A percentile compares a stretch with the other conserved stretches of the same genome.
These are phyloP conservation scores for Capronia epimyces DNA, from an alignment of 2,329 filamentous ascomycete species.

Conservation along the genomic window DNA sequence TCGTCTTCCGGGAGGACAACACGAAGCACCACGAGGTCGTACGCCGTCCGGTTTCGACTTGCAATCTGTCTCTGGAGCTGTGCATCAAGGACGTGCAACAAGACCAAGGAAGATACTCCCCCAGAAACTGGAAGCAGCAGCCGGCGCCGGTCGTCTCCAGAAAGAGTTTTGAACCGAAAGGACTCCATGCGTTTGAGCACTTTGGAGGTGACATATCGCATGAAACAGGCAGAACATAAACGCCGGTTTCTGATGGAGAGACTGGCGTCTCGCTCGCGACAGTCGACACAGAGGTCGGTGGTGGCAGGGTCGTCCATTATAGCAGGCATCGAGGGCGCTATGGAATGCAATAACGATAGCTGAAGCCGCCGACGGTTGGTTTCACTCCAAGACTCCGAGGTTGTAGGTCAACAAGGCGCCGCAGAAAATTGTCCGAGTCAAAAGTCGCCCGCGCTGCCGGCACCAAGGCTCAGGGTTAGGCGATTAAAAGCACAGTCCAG, in stretches of 20 bases:
- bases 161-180: conserved; percentile 48
- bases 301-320: background rate
- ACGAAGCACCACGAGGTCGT: conserved; percentile 49
- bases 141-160: conserved; percentile 42
- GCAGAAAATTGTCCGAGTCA: too few relatives aligned
- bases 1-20: conserved; percentile 40
- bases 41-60: conserved; percentile 57
- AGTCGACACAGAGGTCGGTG: conserved; percentile 50
- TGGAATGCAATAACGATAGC: background rate
- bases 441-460: too few relatives aligned
- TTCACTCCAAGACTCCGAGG: too few relatives aligned
- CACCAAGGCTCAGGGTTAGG: too few relatives aligned
- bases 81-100: conserved; percentile 69
- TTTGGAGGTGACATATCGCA: conserved; percentile 71
- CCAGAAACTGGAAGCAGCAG: conserved; percentile 77
- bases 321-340: background rate
- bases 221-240: conserved; percentile 67
- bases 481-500: too few relatives aligned
- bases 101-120: conserved; percentile 70
- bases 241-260: conserved; percentile 55
- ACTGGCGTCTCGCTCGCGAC: conserved; percentile 46
- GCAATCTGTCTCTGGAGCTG: conserved; percentile 62
- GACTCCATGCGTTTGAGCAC: conserved; percentile 69
- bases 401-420: too few relatives aligned
- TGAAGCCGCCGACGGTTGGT: background rate